Evolutionary conservation across 208 protist genomes (phyloP), one percentile per base, ranked within the genome.

Genomic region (Strigomonas galati): DNA sequence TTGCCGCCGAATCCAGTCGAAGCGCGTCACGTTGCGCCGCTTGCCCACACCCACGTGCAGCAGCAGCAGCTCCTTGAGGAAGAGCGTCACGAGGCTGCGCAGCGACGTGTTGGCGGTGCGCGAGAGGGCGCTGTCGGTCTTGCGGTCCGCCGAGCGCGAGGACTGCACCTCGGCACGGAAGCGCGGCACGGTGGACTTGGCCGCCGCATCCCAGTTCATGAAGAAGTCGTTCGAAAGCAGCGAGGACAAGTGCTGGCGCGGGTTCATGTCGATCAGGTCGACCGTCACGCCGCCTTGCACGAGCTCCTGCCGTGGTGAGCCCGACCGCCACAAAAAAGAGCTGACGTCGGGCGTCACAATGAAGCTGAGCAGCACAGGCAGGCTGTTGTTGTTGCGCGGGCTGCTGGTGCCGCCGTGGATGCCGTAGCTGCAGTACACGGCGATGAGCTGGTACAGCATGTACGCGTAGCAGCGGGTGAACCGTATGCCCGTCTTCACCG

Each of bases 21-120:
- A 26, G 23, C 24, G 26, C 6, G 55, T 17, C 66, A 72, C 51
- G 32, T 28, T 61, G 24, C 55, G 63, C 23, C 72, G 70, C 62
- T 67, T 64, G 9, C 58, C 58, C 7, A 81, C 37, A 1, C 65
- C 69, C 12, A 66, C 67, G 57, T 81, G 71, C 17, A 72, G 15
- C 7, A 81, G n/a, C 12, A 60, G 24, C 2, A 81, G 48, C 66
- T 81, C 66, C 75, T 76, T 76, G 40, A 62, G 64, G 48, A 81
- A 30, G n/a, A 81, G 70, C 40, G 40, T 46, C 40, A 46, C 40
- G 40, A 46, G 40, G 40, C 9, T 15, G 62, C 30, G 23, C 63
- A 62, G 24, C 30, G 44, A 17, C 44, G 60, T 54, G 73, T 55
- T n/a, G 74, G 60, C 35, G 62, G 2, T 12, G 46, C 26, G 26